Conservation (phyloP, 352 stramenopile species). For the Pythium biforme region DNA sequence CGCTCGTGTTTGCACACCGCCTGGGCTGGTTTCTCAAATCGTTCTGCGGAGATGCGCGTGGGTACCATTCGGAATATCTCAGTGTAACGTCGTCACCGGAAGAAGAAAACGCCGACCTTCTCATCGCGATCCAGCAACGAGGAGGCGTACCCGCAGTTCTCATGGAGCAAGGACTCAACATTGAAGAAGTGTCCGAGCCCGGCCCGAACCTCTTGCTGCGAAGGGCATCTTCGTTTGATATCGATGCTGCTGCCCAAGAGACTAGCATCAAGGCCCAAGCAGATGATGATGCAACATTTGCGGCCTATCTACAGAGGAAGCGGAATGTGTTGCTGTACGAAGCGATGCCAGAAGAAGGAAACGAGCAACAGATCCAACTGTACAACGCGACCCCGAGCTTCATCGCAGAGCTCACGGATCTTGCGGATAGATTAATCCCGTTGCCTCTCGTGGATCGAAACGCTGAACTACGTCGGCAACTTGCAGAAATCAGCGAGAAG, state of each 20-base stretch:
- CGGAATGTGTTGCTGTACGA: conserved; percentile 54
- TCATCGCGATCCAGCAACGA: conserved; percentile 63
- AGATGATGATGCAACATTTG: conserved; percentile 55
- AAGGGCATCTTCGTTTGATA: conserved; percentile 56
- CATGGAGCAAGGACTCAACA: conserved; percentile 72
- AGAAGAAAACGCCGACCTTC: conserved; percentile 60
- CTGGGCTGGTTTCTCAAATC: conserved; percentile 87
- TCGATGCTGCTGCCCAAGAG: conserved; percentile 38
- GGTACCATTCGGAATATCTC: conserved; percentile 76
- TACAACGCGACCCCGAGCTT: conserved; percentile 75
- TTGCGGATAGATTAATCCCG: conserved; percentile 64
- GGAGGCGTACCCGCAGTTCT: conserved; percentile 68
- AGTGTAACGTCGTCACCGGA: conserved; percentile 56
- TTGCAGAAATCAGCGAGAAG: conserved; percentile 46
- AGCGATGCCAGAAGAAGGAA: conserved; percentile 57
- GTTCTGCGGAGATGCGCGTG: conserved; percentile 65
- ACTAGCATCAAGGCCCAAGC: conserved; percentile 32
- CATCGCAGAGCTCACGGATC: conserved; percentile 59
- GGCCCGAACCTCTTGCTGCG: conserved; percentile 50
- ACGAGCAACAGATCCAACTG: conserved; percentile 54
- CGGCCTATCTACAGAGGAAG: conserved; percentile 48
- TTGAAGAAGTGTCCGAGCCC: conserved; percentile 60
- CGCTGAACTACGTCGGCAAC: conserved; percentile 40
- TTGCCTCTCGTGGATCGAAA: conserved; percentile 48
- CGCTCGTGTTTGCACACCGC: conserved; percentile 82